Evolutionary conservation across 148 eudicot genomes (phyloP).

Genomic region (Fagopyrum tataricum): DNA sequence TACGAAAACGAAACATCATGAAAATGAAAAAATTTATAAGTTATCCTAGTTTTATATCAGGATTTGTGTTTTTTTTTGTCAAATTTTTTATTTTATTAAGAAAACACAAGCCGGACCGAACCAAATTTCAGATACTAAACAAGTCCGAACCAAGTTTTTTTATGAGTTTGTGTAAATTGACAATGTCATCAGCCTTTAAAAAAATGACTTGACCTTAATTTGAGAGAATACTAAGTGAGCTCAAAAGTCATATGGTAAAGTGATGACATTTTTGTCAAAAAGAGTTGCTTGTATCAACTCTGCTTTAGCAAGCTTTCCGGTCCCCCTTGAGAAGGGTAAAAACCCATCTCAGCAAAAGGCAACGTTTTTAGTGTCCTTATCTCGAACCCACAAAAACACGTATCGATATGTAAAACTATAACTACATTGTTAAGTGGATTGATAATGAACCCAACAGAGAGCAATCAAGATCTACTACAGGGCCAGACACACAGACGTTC

Average conservation of each 20-base stretch:
- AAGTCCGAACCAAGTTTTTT: not conserved
- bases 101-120: no score
- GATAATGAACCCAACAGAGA: not conserved
- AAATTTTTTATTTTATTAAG: no score
- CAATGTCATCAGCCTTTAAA: not conserved
- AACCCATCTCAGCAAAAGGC: not conserved
- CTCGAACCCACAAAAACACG: not conserved
- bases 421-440: not conserved
- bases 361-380: not conserved
- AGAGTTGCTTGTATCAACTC: not conserved
- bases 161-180: not conserved
- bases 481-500: not conserved
- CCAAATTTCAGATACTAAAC: no score
- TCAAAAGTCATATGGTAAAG: slow-evolving; percentile 5
- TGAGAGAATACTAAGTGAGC: slow-evolving; percentile 2
- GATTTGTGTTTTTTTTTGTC: no score
- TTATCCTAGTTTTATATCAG: no score
- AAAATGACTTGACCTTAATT: not conserved
- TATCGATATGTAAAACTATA: not conserved
- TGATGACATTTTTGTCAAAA: slow-evolving; percentile 9
- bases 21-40: no score
- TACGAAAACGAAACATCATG: no score
- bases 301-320: not conserved
- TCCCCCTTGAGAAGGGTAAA: not conserved
- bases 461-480: not conserved